Evolutionary conservation across 331 rosid genomes (phyloP).

Genomic region (Malus hybrid): DNA sequence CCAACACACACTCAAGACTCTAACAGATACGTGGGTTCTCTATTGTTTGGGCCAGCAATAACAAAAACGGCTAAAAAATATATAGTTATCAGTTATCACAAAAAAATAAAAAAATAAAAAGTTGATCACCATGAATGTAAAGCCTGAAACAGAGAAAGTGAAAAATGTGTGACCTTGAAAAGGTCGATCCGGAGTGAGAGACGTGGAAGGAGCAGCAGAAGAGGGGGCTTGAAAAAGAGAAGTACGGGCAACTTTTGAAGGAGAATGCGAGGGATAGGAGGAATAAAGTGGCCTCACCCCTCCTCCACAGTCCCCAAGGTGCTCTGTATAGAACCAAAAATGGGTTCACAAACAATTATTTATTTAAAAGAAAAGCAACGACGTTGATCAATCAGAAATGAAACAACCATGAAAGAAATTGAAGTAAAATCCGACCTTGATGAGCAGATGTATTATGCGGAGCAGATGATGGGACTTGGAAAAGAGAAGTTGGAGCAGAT

Average conservation of each 20-base stretch:
- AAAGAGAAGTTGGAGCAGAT: background rate
- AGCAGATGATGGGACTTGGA: background rate
- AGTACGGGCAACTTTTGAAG: background rate
- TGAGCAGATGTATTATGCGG: background rate
- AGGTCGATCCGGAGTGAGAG: background rate
- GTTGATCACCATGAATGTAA: background rate
- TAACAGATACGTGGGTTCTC: too few relatives aligned
- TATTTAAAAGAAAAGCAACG: background rate
- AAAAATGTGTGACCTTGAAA: background rate
- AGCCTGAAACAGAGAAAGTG: background rate
- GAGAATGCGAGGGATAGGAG: background rate
- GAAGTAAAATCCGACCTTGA: background rate
- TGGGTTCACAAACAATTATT: background rate
- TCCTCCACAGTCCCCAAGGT: background rate
- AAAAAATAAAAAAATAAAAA: background rate
- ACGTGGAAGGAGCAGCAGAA: background rate
- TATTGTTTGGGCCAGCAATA: too few relatives aligned
- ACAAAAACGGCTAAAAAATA: background rate
- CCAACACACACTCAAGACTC: too few relatives aligned
- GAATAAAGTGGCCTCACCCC: background rate
- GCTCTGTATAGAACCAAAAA: background rate
- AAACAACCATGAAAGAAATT: background rate
- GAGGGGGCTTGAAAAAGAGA: conserved; percentile 10
- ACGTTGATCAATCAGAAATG: background rate
- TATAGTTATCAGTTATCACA: background rate